Evolutionary conservation across 2,329 filamentous ascomycete species (phyloP), one percentile per base, ranked within the genome.

Genomic region (Phialophora macrospora): DNA sequence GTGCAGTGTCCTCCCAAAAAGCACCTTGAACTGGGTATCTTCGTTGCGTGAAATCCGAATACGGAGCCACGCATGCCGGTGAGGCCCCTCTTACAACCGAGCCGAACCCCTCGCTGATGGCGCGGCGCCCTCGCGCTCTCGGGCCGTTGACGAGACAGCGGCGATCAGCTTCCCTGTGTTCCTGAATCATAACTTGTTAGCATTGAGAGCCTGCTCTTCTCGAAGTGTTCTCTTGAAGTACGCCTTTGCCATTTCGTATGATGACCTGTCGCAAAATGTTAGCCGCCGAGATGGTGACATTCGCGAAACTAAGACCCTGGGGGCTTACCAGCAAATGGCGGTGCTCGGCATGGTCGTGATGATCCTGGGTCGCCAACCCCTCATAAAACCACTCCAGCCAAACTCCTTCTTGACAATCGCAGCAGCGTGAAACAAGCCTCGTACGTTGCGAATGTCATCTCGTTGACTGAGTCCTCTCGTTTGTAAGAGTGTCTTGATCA

Each of bases 301-400:
- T 14, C 14, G 48, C 22, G 41, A 30, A 17, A 49, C 41, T n/a
- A 28, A 22, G 22, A 32, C 3, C 30, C n/a, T 9, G 38, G 59
- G 24, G 59, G 58, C 84, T 75, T 77, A 95, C 95, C 95, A 99
- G 84, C 95, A 99, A 75, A 99, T 99, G n/a, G 95, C 95, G 38
- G 95, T 99, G 80, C 93, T 97, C 22, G 95, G 95, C 90, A 98
- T 98, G 1, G 95, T 97, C 11, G 93, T 97, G 68, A 99, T 88
- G 55, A 99, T 90, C 74, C 95, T 86, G 55, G 95, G 95, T 73
- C 91, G 89, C 76, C 97, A 87, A 51, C 95, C 95, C 76, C 96
- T 93, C 81, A 97, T 93, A 80, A 98, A 99, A 3, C 95, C 95
- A 63, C 82, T 83, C 74, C 90, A 84, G 41, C 95, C 95, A 76